Base-by-base conservation (phyloP, 768 basidiomycete genomes). In the Calocybe gangraenosa region DNA sequence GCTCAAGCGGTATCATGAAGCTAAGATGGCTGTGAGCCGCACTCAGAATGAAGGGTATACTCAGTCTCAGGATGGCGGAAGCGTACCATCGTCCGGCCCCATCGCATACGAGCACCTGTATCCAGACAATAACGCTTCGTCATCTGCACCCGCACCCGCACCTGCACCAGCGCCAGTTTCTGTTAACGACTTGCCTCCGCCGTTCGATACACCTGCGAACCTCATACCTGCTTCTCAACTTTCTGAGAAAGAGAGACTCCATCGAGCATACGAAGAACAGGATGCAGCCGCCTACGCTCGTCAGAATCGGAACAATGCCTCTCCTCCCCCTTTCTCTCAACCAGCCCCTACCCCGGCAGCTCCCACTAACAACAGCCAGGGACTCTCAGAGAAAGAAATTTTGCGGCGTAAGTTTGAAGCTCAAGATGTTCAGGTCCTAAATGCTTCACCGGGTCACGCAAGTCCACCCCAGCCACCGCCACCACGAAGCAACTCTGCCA, bases 231-330 rank as follows among this genome's bases (percentile, higher is more conserved):
- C 49, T 34, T 65, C 72, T 0, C 65, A 65, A 38, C 54, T 74
- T 13, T 65, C 75, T 5, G 89, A 92, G 61, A 92, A 92, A 60
- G 88, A 87, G 56, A 67, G 73, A 17, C 50, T 89, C 44, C 75
- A 83, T 34, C 68, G 74, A 25, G 75, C 73, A 13, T 86, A 77
- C 51, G 88, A 84, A 48, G 78, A 73, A 6, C 80, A 76, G 45
- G 87, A 92, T 55, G 78, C 77, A 14, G 79, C 75, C 5, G 77
- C 66, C 0, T 41, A 61, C 18, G 68, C 65, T 21, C 49, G 46
- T 58, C 63, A 53, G 31, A 37, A 49, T 59, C 62, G 51, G 39
- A 41, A 38, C 13, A 32, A n/a, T 8, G 37, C 22, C 5, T 7
- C 42, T 5, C 37, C 25, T 20, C 23, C 55, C 46, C 64, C 60